Base-by-base conservation (phyloP, 2,329 filamentous ascomycete genomes). In the Mycosphaerelloides madeirae region DNA sequence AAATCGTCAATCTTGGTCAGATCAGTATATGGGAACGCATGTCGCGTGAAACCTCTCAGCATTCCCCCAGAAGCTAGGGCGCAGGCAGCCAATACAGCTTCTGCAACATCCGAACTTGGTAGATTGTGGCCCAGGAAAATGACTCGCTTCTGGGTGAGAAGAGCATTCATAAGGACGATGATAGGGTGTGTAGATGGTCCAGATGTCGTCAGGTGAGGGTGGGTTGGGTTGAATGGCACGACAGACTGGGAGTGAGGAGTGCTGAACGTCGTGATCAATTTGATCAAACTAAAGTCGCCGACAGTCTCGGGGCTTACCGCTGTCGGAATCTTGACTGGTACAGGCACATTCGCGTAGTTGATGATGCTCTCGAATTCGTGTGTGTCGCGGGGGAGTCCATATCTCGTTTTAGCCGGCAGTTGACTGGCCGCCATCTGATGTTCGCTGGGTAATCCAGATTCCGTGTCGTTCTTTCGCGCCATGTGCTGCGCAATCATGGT, bases 1-100 rank as follows among this genome's bases (percentile, higher is more conserved):
- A 98, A 77, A 63, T 97, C 93, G 55, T 98, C 93, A 48, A 98
- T 90, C 69, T 98, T 98, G 53, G 89, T 96, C 33, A 98, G 76
- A 69, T 98, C 93, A 1, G 93, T 98, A 63, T 98, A 98, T 2
- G 93, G 93, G 63, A 98, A 98, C 1, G 93, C 93, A 68, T 97
- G 88, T 14, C 93, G 80, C 7, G 91, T 95, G 67, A 98, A 98
- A 20, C 93, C 93, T 45, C 90, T 79, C 29, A 98, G 73, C n/a
- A 95, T 74, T 5, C 93, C 91, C 9, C 93, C 93, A 11, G 90
- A 96, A 12, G 86, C 91, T 36, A 98, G 76, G 9, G 93, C 88
- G 66, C 93, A 98, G 1, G 93, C 90, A n/a, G 89, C 93, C 7
- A 98, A 77, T 3, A 98, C 93, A n/a, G 93, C 91, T 70, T 98